Evolutionary conservation across 2,329 filamentous ascomycete genomes (phyloP).

Genomic region (Lizonia empirigonia): DNA sequence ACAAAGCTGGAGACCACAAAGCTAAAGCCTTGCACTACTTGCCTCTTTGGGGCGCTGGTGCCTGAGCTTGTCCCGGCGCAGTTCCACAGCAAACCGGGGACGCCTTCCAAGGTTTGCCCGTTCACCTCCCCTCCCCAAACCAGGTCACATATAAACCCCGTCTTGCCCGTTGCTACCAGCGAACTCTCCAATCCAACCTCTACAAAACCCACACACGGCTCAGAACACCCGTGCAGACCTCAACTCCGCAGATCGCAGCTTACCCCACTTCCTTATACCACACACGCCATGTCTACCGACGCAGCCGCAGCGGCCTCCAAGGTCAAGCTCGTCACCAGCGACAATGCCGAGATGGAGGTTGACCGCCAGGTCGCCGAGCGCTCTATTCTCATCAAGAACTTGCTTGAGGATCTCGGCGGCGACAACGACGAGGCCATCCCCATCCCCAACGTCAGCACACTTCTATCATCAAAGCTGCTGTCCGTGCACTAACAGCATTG

Average conservation of each 20-base stretch:
- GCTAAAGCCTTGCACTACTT: conserved; percentile 15
- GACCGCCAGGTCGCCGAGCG: conserved; percentile 84
- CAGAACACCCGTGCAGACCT: background rate
- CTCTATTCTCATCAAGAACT: conserved; percentile 95
- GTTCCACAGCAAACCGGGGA: conserved; percentile 13
- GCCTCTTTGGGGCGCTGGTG: conserved; percentile 10
- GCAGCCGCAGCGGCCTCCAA: conserved; percentile 18
- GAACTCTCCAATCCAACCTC: conserved; percentile 6
- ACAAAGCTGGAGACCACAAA: background rate
- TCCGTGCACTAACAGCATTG: conserved; percentile 32
- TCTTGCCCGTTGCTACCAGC: conserved; percentile 8
- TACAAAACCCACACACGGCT: conserved; percentile 1
- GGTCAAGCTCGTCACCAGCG: conserved; percentile 54
- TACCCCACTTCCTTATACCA: conserved; percentile 27
- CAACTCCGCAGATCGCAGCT: conserved; percentile 18
- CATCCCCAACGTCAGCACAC: conserved; percentile 69
- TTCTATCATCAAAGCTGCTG: background rate
- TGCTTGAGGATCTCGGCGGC: conserved; percentile 89
- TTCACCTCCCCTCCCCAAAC: conserved; percentile 6
- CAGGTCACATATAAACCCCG: conserved; percentile 21
- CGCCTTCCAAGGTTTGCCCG: conserved; percentile 15
- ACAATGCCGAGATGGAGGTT: conserved; percentile 53
- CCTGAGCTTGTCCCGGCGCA: conserved; percentile 14
- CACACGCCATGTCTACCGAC: conserved; percentile 30
- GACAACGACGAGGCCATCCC: conserved; percentile 73